Conservation (phyloP, 2,329 filamentous ascomycete genomes). For the Fusarium stilboides region DNA sequence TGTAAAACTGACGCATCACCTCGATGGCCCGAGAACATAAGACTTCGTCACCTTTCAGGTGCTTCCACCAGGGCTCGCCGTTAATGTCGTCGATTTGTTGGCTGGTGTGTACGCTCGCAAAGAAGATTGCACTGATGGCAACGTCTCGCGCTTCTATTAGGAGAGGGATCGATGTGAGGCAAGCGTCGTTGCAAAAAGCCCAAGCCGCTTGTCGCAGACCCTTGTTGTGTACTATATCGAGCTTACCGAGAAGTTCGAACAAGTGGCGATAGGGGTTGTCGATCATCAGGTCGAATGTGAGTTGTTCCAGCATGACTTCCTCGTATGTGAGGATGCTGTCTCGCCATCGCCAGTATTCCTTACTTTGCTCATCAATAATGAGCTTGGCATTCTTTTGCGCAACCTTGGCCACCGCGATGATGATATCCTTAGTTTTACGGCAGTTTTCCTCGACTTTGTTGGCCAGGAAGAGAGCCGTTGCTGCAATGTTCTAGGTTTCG, state of each 20-base stretch:
- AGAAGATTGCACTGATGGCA: conserved; percentile 88
- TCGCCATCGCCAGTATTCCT: conserved; percentile 98
- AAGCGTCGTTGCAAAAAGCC: conserved; percentile 94
- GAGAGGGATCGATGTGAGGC: conserved; percentile 86
- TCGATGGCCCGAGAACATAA: conserved; percentile 82
- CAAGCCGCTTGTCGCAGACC: conserved; percentile 87
- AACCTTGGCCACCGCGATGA: conserved; percentile 93
- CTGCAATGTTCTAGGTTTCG: conserved; percentile 79
- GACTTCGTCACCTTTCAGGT: conserved; percentile 78
- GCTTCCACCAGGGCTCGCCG: conserved; percentile 90
- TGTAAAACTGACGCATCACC: conserved; percentile 79
- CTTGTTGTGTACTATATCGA: conserved; percentile 84
- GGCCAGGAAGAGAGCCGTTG: conserved; percentile 91
- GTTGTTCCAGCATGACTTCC: conserved; percentile 89
- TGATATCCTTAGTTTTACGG: conserved; percentile 94
- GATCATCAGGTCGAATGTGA: conserved; percentile 95
- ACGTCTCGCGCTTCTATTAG: conserved; percentile 85
- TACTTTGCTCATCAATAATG: conserved; percentile 94
- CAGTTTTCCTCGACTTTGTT: conserved; percentile 99
- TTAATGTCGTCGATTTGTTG: conserved; percentile 83
- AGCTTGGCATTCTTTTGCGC: conserved; percentile 94
- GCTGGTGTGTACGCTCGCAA: conserved; percentile 81
- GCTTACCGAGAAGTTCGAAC: conserved; percentile 82
- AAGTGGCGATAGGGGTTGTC: conserved; percentile 90
- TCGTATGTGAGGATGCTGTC: conserved; percentile 95